A percentile compares a stretch with the other conserved stretches of the same genome.
phyloP scores from a whole-genome alignment of 2,329 filamentous ascomycete species.

The Pseudocercospora pini-densiflorae region DNA sequence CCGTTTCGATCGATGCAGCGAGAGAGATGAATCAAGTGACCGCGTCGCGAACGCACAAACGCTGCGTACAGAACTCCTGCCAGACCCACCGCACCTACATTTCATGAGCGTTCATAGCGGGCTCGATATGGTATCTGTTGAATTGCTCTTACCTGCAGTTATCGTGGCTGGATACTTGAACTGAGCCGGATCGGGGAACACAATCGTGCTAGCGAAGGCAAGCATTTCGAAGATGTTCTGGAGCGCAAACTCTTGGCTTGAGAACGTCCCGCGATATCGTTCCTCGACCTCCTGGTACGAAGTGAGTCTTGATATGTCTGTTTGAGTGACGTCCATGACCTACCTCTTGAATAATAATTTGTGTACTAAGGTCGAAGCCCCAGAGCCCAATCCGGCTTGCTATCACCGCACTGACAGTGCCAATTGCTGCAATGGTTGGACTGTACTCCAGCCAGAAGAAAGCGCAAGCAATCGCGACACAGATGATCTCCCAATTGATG shows the following conservation, averaged over 20 bases:
- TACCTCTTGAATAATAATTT: slow-evolving; percentile 52
- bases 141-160: slow-evolving; percentile 47
- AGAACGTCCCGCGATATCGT: slow-evolving; percentile 66
- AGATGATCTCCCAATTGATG: slow-evolving; percentile 68
- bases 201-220: slow-evolving; percentile 68
- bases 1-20: slow-evolving; percentile 33
- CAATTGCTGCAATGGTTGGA: slow-evolving; percentile 25
- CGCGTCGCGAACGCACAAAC: slow-evolving; percentile 62
- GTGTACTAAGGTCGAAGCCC: slow-evolving; percentile 54
- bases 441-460: slow-evolving; percentile 37
- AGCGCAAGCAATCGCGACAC: slow-evolving; percentile 49
- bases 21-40: slow-evolving; percentile 62
- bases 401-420: slow-evolving; percentile 46
- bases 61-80: slow-evolving; percentile 59
- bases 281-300: slow-evolving; percentile 40
- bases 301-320: slow-evolving; percentile 3
- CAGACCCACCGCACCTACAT: slow-evolving; percentile 52
- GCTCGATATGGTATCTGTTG: no score
- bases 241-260: slow-evolving; percentile 67
- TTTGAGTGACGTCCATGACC: neutral
- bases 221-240: slow-evolving; percentile 70
- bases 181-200: slow-evolving; percentile 65
- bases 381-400: slow-evolving; percentile 51
- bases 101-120: no score
- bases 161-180: slow-evolving; percentile 66